Evolutionary conservation across 305 asterid species (phyloP), one percentile per base, ranked within the genome.

Genomic region (Fraxinus paxiana): DNA sequence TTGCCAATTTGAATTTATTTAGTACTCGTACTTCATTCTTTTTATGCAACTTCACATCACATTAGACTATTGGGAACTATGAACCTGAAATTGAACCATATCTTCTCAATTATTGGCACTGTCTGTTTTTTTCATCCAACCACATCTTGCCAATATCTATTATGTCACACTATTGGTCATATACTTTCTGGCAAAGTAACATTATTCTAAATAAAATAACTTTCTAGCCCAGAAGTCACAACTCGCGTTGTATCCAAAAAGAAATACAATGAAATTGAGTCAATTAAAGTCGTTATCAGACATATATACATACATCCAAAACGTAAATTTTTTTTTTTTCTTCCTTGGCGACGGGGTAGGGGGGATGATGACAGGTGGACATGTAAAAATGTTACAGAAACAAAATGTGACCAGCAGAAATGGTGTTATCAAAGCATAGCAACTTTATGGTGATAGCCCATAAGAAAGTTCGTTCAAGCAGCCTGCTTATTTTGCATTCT

Each of bases 401-500:
- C 17, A 69, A 69, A 69, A 28, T 67, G 26, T 69, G 46, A 71
- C 13, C 48, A 8, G 26, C 75, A 71, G 75, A n/a, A 71, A 1
- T 70, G 46, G 75, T 0, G 75, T n/a, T 5, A n/a, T 33, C 24
- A 15, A 30, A 69, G 2, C 6, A 70, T 5, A 15, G 43, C 74
- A 69, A 69, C 75, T 69, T 28, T n/a, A 69, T 30, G 75, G 22
- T 5, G 43, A 69, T 13, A 5, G 26, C 13, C 75, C 26, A 70
- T 8, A 63, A 63, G 13, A 31, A 78, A 41, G 65, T 33, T 31
- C 1, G 26, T 71, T 6, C 48, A 1, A 33, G 76, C 30, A 71
- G 15, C 69, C 76, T n/a, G 76, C 80, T 89, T 85, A 93, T 84
- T 94, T 95, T 69, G 85, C 82, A 83, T 87, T 84, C 91, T 89